These are phyloP conservation scores for Hordeum marinum DNA, from an alignment of 176 grass and related monocot species.

Conservation along the genomic window DNA sequence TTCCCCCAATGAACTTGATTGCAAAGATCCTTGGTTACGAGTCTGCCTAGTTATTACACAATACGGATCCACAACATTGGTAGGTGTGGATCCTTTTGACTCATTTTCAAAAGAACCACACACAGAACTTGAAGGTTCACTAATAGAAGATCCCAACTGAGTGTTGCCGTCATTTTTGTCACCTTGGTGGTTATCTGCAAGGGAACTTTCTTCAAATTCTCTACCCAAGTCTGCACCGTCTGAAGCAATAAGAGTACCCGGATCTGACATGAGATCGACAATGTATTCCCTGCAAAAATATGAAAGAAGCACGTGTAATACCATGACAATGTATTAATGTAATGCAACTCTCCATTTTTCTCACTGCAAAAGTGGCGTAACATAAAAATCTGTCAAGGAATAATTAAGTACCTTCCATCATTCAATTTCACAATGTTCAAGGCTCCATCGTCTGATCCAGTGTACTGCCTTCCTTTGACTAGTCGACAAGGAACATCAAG, in stretches of 20 bases:
- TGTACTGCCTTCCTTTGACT: slow-evolving; percentile 89
- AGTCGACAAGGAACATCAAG: slow-evolving; percentile 75
- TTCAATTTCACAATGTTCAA: slow-evolving; percentile 91
- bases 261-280: slow-evolving; percentile 93
- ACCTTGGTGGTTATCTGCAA: slow-evolving; percentile 36
- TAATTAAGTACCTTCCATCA: slow-evolving; percentile 79
- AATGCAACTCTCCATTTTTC: slow-evolving; percentile 5
- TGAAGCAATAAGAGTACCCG: slow-evolving; percentile 88
- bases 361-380: not conserved
- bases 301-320: not conserved
- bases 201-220: slow-evolving; percentile 58
- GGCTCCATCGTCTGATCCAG: slow-evolving; percentile 92
- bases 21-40: slow-evolving; percentile 27
- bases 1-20: slow-evolving; percentile 37
- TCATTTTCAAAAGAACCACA: slow-evolving; percentile 33
- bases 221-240: slow-evolving; percentile 55
- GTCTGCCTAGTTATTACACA: slow-evolving; percentile 13
- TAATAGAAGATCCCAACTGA: slow-evolving; percentile 39
- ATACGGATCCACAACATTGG: slow-evolving; percentile 27
- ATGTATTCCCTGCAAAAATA: slow-evolving; percentile 84
- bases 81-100: slow-evolving; percentile 30
- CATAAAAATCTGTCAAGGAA: not conserved
- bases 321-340: not conserved
- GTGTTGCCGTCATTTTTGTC: slow-evolving; percentile 38
- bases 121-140: slow-evolving; percentile 52